Evolutionary conservation across 148 eudicot genomes (phyloP).

Genomic region (Polygonum aviculare): DNA sequence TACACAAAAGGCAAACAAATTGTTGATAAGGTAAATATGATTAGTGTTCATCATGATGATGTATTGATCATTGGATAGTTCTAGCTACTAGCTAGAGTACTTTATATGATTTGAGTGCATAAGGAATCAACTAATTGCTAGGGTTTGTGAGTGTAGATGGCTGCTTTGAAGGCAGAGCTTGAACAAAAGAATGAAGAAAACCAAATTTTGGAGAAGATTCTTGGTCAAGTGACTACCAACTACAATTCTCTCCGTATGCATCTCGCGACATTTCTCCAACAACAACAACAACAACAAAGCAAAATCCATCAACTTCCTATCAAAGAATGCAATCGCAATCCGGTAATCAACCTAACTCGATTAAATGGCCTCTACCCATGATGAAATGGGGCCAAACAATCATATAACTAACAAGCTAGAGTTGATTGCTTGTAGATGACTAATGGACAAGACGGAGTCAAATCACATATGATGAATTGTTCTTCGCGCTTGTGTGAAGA

Average conservation of each 20-base stretch:
- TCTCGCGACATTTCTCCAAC: neutral
- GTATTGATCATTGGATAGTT: no score
- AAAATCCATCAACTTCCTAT: neutral
- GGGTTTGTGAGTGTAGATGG: slow-evolving; percentile 1
- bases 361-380: no score
- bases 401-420: no score
- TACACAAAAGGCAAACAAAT: neutral
- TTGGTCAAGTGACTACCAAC: slow-evolving; percentile 11
- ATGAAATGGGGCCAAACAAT: no score
- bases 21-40: neutral
- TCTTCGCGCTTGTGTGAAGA: neutral
- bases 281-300: slow-evolving; percentile 7
- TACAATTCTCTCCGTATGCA: slow-evolving; percentile 5
- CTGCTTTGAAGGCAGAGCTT: slow-evolving; percentile 7
- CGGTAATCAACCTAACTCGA: neutral
- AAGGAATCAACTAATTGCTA: no score
- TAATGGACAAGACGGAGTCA: neutral
- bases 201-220: slow-evolving; percentile 8
- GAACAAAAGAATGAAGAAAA: slow-evolving; percentile 8
- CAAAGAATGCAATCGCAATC: neutral
- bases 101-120: no score
- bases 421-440: neutral
- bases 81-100: no score
- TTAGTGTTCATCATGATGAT: no score
- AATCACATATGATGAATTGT: neutral